Evolutionary conservation across 164 flowering plant genomes (phyloP), one percentile per base, ranked within the genome.

Genomic region (Sextonia rubra): DNA sequence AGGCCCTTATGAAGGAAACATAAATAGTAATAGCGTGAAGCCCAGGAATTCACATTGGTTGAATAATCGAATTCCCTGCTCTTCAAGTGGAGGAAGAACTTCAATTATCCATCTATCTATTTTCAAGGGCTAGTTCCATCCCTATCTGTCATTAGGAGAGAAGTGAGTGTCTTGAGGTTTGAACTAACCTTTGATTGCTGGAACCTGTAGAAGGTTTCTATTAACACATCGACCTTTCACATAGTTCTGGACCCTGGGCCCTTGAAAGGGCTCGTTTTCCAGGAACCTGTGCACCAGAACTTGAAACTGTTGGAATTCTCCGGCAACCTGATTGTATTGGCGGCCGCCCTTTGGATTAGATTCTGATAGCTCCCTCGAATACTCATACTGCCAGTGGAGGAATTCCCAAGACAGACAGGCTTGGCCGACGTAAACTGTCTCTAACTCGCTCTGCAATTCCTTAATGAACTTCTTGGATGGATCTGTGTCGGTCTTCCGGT

Each of bases 361-460:
- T 14, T 79, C 83, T 17, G 75, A 72, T 60, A 91, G 66, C 48
- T 91, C 88, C 22, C 64, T 61, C 23, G 79, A 81, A 81, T 85
- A 88, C 23, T 56, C 48, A 64, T 80, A 80, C 74, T 91, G 94
- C 98, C 98, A 93, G 15, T 82, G 76, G 22, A 95, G 88, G 30
- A 91, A 86, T 78, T 95, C 98, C 98, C 97, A 95, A 0, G 98
- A 95, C 2, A 93, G 89, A 73, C 99, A 93, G 20, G 83, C 27
- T 22, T 95, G 98, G 63, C 96, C 96, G 9, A 90, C 88, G 74
- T 95, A 95, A 0, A 89, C 89, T 69, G 81, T 73, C 72, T 95
- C 99, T 52, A 90, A 78, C 27, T 93, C 91, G 15, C 66, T 76
- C 6, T 83, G 77, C 81, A 91, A 68, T 56, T 90, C 90, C 24